phyloP scores from a whole-genome alignment of 768 basidiomycete genomes.

The Termitomyces sp. region DNA sequence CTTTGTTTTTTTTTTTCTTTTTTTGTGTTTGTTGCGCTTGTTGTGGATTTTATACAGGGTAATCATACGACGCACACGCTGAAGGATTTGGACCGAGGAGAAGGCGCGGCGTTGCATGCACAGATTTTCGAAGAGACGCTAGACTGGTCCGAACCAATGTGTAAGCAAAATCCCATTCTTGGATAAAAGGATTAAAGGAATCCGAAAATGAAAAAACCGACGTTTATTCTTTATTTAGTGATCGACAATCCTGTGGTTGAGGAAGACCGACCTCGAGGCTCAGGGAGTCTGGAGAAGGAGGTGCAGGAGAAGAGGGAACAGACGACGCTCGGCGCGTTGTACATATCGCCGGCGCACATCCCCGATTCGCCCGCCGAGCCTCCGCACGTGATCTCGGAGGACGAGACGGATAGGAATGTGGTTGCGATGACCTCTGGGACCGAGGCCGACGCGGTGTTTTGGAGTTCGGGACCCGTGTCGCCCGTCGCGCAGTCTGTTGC shows the following conservation, averaged over 20 bases:
- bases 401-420: slow-evolving; percentile 64
- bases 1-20: slow-evolving; percentile 22
- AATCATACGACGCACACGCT: slow-evolving; percentile 66
- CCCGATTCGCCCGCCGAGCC: slow-evolving; percentile 81
- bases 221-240: slow-evolving; percentile 35
- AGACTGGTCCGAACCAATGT: slow-evolving; percentile 81
- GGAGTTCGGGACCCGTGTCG: slow-evolving; percentile 44
- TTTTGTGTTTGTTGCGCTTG: not conserved
- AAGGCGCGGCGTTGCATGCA: slow-evolving; percentile 82
- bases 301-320: slow-evolving; percentile 79
- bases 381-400: slow-evolving; percentile 55
- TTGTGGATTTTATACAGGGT: slow-evolving; percentile 53
- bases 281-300: slow-evolving; percentile 64
- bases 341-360: slow-evolving; percentile 68
- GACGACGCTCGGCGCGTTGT: slow-evolving; percentile 71
- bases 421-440: slow-evolving; percentile 68
- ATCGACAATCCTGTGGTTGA: slow-evolving; percentile 63
- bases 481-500: slow-evolving; percentile 50
- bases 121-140: slow-evolving; percentile 83
- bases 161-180: slow-evolving; percentile 52
- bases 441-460: slow-evolving; percentile 66
- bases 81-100: slow-evolving; percentile 85
- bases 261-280: slow-evolving; percentile 56
- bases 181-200: slow-evolving; percentile 14
- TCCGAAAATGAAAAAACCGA: slow-evolving; percentile 4